phyloP scores from a whole-genome alignment of 2,329 filamentous ascomycete genomes.

The Trichoderma arundinaceum region DNA sequence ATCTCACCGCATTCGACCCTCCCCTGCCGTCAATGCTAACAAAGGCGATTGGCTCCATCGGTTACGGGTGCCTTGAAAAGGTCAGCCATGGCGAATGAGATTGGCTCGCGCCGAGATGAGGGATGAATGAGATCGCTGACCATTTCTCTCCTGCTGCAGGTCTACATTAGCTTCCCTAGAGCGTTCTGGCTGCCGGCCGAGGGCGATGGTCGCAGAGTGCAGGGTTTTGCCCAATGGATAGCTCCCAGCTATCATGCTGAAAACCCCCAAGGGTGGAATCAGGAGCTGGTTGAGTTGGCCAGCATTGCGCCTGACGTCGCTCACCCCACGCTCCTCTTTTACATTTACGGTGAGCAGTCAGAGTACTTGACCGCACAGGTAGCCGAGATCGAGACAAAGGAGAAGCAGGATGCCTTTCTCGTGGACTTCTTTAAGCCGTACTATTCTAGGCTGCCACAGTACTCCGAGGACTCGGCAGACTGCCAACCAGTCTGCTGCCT shows the following conservation, averaged over 20 bases:
- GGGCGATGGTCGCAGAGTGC: conserved; percentile 49
- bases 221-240: conserved; percentile 79
- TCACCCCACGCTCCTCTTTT: conserved; percentile 87
- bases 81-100: conserved; percentile 43
- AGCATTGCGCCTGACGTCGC: conserved; percentile 62
- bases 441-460: conserved; percentile 75
- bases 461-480: conserved; percentile 54
- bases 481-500: conserved; percentile 69
- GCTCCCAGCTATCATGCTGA: conserved; percentile 68
- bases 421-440: conserved; percentile 76
- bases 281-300: conserved; percentile 78
- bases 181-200: conserved; percentile 72
- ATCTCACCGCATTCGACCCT: conserved; percentile 65
- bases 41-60: conserved; percentile 66
- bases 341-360: conserved; percentile 70
- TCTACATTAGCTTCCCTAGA: conserved; percentile 71
- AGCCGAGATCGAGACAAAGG: conserved; percentile 48
- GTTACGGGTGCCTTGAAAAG: conserved; percentile 76
- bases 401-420: conserved; percentile 61
- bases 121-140: background rate
- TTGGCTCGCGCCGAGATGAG: background rate
- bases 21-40: conserved; percentile 61
- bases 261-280: conserved; percentile 71
- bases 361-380: conserved; percentile 57
- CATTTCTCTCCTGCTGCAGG: conserved; percentile 39